Conservation (phyloP, 2,329 filamentous ascomycete genomes). For the Aureobasidium sp. region DNA sequence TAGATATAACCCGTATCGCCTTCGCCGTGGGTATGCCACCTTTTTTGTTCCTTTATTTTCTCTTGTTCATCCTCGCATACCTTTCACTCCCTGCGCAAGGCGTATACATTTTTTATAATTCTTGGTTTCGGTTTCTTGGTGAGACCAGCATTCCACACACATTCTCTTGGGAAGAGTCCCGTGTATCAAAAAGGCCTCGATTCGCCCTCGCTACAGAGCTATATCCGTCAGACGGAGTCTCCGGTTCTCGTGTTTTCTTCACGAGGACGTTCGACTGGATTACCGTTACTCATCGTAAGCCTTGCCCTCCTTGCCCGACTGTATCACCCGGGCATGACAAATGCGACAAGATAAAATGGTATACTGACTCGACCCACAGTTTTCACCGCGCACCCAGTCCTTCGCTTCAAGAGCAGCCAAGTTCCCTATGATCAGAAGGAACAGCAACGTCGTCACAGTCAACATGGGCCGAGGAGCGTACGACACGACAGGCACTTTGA, state of each 20-base stretch:
- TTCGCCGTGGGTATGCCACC: constrained; percentile 8
- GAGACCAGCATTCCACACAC: constrained; percentile 15
- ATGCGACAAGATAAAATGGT: constrained; percentile 1
- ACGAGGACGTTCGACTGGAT: constrained; percentile 10
- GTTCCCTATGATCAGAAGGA: constrained; percentile 36
- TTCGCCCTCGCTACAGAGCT: constrained; percentile 11
- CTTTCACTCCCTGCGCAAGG: constrained; percentile 13
- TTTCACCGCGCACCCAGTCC: neutral
- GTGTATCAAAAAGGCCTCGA: constrained; percentile 9
- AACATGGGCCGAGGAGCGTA: constrained; percentile 46
- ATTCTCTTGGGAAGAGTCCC: constrained; percentile 9
- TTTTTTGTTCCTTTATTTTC: constrained; percentile 11
- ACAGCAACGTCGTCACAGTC: constrained; percentile 30
- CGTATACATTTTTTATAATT: constrained; percentile 15
- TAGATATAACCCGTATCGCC: constrained; percentile 15
- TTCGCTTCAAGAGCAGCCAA: constrained; percentile 2
- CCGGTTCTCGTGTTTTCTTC: constrained; percentile 5
- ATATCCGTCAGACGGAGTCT: constrained; percentile 5
- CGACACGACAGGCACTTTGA: constrained; percentile 44
- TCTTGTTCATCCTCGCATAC: constrained; percentile 9
- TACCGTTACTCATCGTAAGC: constrained; percentile 14
- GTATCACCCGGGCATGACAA: constrained; percentile 13
- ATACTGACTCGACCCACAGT: constrained; percentile 3
- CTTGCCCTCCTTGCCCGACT: constrained; percentile 10
- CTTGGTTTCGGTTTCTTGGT: constrained; percentile 8